Evolutionary conservation across 1,284 basidiomycete genomes (phyloP), one percentile per base, ranked within the genome.

Genomic region (Fomitopsis pinicola): DNA sequence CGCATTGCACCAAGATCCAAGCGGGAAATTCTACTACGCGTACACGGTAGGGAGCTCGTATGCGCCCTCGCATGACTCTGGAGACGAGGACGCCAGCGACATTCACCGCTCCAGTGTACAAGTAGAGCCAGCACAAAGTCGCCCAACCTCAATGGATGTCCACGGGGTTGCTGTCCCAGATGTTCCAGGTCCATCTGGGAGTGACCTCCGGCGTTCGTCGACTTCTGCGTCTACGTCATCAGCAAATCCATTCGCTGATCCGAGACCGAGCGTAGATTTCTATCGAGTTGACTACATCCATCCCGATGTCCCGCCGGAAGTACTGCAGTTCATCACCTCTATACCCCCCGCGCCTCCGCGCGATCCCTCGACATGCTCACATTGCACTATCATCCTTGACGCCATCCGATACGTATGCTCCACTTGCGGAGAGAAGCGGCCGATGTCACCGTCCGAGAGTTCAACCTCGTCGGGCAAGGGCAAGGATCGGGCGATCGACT

Each of bases 361-460:
- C 17, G 79, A 85, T 38, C 84, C 92, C 5, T 92, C 91, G 0
- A 84, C 86, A 63, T 96, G 94, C 73, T 94, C 92, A 0, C 83
- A 86, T 35, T 97, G 94, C 68, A 89, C 89, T 15, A 72, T 82
- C 0, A 70, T 86, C 5, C 78, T 97, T 9, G 88, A 94, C 61
- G 81, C 85, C 22, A 87, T 95, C 73, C 87, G 92, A 55, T 96
- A 96, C 71, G 88, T 95, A 15, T 97, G 94, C 69, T 83, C 87
- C 7, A 89, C 87, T 26, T 96, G 94, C 68, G 93, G 94, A 14
- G 90, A 92, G 74, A 89, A 86, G 75, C 75, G 80, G 57, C 82
- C 76, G 7, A 64, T 53, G 19, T 64, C 82, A 6, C 68, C 57
- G 40, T 58, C 69, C 19, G 50, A 9, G 9, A 38, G 35, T 33